These are phyloP conservation scores for Aureobasidium pullulans DNA, from an alignment of 2,329 filamentous ascomycete species.

Conservation along the genomic window DNA sequence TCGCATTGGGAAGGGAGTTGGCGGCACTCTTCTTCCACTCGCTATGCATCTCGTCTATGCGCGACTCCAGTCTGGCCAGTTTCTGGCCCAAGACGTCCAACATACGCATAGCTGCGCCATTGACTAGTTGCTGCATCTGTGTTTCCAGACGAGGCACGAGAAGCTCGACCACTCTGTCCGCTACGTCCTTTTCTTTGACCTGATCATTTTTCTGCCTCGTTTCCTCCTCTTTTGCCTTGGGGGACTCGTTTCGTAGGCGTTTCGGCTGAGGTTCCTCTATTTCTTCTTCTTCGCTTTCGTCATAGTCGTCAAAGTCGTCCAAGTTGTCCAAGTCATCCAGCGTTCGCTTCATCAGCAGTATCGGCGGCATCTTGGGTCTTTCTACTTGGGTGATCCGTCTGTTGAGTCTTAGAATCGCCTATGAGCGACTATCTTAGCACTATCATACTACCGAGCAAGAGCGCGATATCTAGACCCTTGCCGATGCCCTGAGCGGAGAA, in stretches of 20 bases:
- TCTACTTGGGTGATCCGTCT: not conserved
- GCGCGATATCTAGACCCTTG: not conserved
- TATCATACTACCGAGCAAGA: not conserved
- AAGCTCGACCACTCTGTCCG: not conserved
- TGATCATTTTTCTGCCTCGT: not conserved
- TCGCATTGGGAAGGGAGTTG: not conserved
- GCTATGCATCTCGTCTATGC: conserved; percentile 2
- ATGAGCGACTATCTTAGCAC: too few species aligned
- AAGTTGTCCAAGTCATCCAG: not conserved
- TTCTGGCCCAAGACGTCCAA: not conserved
- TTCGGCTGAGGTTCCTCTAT: not conserved
- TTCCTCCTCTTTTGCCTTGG: not conserved
- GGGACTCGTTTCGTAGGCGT: not conserved
- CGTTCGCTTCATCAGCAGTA: not conserved
- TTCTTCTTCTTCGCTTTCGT: not conserved
- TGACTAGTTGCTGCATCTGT: not conserved
- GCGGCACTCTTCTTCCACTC: not conserved
- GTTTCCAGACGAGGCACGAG: not conserved
- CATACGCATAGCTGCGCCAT: not conserved
- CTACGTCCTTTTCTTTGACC: not conserved
- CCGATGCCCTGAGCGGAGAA: not conserved
- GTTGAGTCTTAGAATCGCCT: not conserved
- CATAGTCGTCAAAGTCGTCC: not conserved
- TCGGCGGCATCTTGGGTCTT: not conserved
- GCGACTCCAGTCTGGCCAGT: not conserved